These are phyloP conservation scores for Naganishia antarctica DNA, from an alignment of 768 basidiomycete species.

Conservation along the genomic window DNA sequence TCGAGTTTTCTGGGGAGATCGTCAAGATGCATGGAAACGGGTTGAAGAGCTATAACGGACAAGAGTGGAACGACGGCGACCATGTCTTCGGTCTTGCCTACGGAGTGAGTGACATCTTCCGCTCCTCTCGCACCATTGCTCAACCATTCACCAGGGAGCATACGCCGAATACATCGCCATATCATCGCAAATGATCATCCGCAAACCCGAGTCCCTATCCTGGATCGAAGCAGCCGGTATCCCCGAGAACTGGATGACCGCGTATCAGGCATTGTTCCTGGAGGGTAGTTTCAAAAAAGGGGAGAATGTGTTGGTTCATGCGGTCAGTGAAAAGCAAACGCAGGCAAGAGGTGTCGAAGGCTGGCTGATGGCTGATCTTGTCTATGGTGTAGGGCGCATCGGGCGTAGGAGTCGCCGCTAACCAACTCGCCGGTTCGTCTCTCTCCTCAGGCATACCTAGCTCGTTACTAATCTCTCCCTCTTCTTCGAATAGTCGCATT, in stretches of 20 bases:
- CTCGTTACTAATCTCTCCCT: background rate
- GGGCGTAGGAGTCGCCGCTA: conserved; percentile 81
- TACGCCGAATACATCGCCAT: conserved; percentile 81
- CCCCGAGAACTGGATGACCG: conserved; percentile 84
- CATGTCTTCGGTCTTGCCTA: conserved; percentile 73
- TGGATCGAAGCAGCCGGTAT: conserved; percentile 83
- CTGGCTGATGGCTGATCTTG: background rate
- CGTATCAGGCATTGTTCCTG: conserved; percentile 63
- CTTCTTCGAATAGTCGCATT: conserved; percentile 15
- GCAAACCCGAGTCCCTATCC: conserved; percentile 67
- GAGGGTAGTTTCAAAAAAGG: conserved; percentile 65
- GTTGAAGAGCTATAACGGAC: conserved; percentile 58
- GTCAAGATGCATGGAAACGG: conserved; percentile 56
- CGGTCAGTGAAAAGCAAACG: no score
- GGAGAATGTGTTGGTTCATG: conserved; percentile 79
- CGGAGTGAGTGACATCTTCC: conserved; percentile 58
- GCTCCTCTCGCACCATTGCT: conserved; percentile 19
- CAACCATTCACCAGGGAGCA: conserved; percentile 62
- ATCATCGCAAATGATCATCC: conserved; percentile 62
- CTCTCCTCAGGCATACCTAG: background rate
- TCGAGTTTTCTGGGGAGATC: conserved; percentile 75
- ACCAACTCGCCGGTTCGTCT: conserved; percentile 67
- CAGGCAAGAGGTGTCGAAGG: no score
- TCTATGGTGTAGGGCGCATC: conserved; percentile 57
- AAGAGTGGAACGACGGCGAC: conserved; percentile 62